phyloP scores from a whole-genome alignment of 2,329 filamentous ascomycete species.

The Xenoacremonium recifei region DNA sequence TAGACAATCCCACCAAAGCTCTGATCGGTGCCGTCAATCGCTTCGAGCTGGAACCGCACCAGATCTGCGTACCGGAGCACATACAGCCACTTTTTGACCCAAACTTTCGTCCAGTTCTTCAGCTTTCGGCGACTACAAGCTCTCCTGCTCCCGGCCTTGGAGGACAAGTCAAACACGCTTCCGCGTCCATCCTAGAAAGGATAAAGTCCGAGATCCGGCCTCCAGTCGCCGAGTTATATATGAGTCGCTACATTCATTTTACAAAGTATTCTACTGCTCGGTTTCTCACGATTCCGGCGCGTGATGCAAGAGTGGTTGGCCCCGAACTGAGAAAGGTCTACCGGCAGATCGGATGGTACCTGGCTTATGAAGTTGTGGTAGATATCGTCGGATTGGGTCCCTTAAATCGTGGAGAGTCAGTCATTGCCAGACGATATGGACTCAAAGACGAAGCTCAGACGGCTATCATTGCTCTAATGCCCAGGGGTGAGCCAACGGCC shows the following conservation, averaged over 20 bases:
- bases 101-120: slow-evolving; percentile 15
- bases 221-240: too few relatives aligned
- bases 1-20: slow-evolving; percentile 54
- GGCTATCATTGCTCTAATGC: slow-evolving; percentile 60
- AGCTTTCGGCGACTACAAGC: slow-evolving; percentile 1
- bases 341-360: slow-evolving; percentile 47
- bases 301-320: slow-evolving; percentile 46
- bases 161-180: too few relatives aligned
- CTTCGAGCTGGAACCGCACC: slow-evolving; percentile 39
- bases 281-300: slow-evolving; percentile 52
- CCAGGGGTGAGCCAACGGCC: slow-evolving; percentile 62
- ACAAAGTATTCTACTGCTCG: slow-evolving; percentile 44
- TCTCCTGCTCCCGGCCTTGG: slow-evolving; percentile 16
- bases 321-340: slow-evolving; percentile 49
- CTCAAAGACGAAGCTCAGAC: slow-evolving; percentile 48
- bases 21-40: slow-evolving; percentile 42
- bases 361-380: slow-evolving; percentile 48
- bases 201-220: too few relatives aligned
- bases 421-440: slow-evolving; percentile 41
- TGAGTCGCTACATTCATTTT: too few relatives aligned
- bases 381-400: slow-evolving; percentile 45
- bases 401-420: slow-evolving; percentile 49
- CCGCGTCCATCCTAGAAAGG: too few relatives aligned
- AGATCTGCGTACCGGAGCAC: slow-evolving; percentile 44
- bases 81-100: slow-evolving; percentile 41